Conservation (phyloP, 23 red algal species). For the Pyropia yezoensis region DNA sequence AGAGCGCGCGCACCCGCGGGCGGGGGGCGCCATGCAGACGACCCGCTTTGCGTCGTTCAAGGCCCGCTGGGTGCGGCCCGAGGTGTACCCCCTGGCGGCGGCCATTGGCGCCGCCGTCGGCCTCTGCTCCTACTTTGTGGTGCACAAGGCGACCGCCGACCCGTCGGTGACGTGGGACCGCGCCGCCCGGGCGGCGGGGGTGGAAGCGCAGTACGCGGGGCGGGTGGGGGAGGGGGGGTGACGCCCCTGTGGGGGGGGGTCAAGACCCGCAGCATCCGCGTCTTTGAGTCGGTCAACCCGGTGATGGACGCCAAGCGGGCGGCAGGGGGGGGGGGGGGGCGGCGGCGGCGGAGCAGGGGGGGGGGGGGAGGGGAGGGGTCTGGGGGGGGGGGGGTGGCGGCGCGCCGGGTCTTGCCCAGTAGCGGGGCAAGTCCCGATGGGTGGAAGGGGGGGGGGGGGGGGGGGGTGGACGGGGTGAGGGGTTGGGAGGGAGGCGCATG, state of each 20-base stretch:
- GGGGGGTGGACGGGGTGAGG: constrained; percentile 9
- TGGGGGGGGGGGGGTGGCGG: constrained; percentile 1
- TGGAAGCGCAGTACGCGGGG: constrained; percentile 7
- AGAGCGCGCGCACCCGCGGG: too few species aligned
- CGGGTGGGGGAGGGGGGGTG: constrained; percentile 21
- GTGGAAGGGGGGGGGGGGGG: constrained; percentile 3
- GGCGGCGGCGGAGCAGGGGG: constrained; percentile 18
- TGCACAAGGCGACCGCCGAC: constrained; percentile 29
- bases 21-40: too few species aligned
- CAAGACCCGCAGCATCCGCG: constrained; percentile 21
- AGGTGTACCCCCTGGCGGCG: constrained; percentile 55
- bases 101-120: constrained; percentile 51
- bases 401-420: not conserved
- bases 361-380: constrained; percentile 9
- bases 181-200: constrained; percentile 14
- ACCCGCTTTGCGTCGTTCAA: constrained; percentile 19
- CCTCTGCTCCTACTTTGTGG: constrained; percentile 14
- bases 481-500: too few species aligned
- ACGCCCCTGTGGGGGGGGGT: constrained; percentile 27
- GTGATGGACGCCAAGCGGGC: constrained; percentile 21
- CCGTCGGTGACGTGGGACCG: constrained; percentile 41
- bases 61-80: constrained; percentile 37
- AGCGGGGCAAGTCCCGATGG: too few species aligned
- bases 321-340: not conserved
- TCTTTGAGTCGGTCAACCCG: constrained; percentile 21